Evolutionary conservation across 1,284 basidiomycete genomes (phyloP), one percentile per base, ranked within the genome.

Genomic region (Hypsizygus ulmarius): DNA sequence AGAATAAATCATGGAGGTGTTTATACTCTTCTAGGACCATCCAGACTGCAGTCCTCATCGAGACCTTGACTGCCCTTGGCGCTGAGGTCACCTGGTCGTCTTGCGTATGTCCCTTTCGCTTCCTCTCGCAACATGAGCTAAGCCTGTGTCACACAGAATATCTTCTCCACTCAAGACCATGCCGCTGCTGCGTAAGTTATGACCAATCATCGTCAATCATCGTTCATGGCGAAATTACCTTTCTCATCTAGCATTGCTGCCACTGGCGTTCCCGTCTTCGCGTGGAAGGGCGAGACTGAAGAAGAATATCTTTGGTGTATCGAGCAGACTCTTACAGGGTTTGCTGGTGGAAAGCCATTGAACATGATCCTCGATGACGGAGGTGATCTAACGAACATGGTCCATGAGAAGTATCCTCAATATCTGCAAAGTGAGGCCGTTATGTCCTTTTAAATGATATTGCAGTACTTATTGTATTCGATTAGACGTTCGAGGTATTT

Each of bases 311-410:
- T 76, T 59, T 99, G 97, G 96, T 97, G 93, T 69, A 93, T 99
- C 61, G 93, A 98, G 68, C 97, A 99, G 75, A 93, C 93, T 48
- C 73, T 99, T 59, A 71, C 82, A 60, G 92, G 86, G 14, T 94
- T 94, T 78, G 67, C 79, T 11, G 79, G 68, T 58, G 89, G 89
- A 62, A 76, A 97, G 73, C 69, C 89, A 49, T 75, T 97, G 65
- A 99, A 99, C 86, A 90, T 99, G 94, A 99, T 99, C 71, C 86
- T 99, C 68, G 96, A 99, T 67, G 96, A 99, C 66, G 96, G 97
- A 64, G 97, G 97, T 70, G 97, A 99, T 69, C 81, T 99, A 53
- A 99, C 96, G 61, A 86, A 73, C 60, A 78, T 97, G 56, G 93
- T 99, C 53, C 96, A 99, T 74, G 86, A 98, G 58, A 98, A 98